Conservation (phyloP, 1,139 yeast genomes). For the Geotrichum citri-aurantii region DNA sequence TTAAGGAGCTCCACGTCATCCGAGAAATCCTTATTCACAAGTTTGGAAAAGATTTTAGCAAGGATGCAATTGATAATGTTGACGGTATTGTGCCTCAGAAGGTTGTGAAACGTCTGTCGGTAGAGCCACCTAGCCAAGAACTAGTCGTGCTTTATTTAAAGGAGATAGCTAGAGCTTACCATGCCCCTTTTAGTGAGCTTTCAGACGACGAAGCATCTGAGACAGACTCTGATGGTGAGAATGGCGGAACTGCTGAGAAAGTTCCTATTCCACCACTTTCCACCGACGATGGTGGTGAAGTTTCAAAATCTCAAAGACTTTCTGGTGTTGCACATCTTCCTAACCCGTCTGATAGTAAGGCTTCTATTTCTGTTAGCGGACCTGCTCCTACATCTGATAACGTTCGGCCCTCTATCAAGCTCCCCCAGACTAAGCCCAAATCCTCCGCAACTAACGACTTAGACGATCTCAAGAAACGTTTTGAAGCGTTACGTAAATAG, state of each 20-base stretch:
- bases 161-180: slow-evolving; percentile 79
- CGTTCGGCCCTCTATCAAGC: slow-evolving; percentile 35
- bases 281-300: slow-evolving; percentile 21
- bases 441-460: slow-evolving; percentile 33
- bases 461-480: slow-evolving; percentile 49
- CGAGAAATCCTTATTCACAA: slow-evolving; percentile 58
- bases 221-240: slow-evolving; percentile 33
- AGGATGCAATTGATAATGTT: slow-evolving; percentile 55
- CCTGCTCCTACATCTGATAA: slow-evolving; percentile 46
- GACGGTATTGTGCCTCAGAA: slow-evolving; percentile 57
- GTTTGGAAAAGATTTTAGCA: slow-evolving; percentile 63
- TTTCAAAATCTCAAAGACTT: slow-evolving; percentile 22
- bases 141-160: slow-evolving; percentile 65
- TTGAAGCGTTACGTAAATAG: slow-evolving; percentile 45
- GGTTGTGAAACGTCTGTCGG: slow-evolving; percentile 55
- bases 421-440: slow-evolving; percentile 20
- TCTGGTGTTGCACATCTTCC: slow-evolving; percentile 26
- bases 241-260: slow-evolving; percentile 31
- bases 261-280: slow-evolving; percentile 26
- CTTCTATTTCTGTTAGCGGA: slow-evolving; percentile 45
- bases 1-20: slow-evolving; percentile 61
- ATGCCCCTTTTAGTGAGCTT: slow-evolving; percentile 64
- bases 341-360: slow-evolving; percentile 29
- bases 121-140: slow-evolving; percentile 61
- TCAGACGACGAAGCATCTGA: slow-evolving; percentile 36